These are phyloP conservation scores for Colletotrichum echinochloae DNA, from an alignment of 2,329 filamentous ascomycete species.

Conservation along the genomic window DNA sequence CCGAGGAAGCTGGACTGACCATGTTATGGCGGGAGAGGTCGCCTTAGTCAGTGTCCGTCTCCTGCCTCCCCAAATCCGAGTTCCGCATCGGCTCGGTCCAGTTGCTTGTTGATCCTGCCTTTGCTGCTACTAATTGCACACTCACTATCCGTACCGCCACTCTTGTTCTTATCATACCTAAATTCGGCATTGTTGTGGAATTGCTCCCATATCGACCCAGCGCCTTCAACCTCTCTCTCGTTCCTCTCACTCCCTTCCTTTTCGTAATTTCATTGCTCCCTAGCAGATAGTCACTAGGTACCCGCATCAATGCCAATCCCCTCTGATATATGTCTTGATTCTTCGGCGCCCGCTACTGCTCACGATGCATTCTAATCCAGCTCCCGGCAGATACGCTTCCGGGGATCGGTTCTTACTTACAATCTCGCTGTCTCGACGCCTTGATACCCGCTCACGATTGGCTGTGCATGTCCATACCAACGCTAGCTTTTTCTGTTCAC, in stretches of 20 bases:
- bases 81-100: slow-evolving; percentile 17
- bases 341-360: neutral
- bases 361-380: neutral
- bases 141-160: neutral
- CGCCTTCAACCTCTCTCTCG: neutral
- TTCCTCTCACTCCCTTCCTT: neutral
- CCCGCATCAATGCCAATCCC: neutral
- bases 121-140: neutral
- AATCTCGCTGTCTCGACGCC: slow-evolving; percentile 9
- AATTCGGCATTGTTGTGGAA: neutral
- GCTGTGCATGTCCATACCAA: neutral
- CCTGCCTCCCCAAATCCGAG: neutral
- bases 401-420: slow-evolving; percentile 3
- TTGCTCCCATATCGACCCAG: neutral
- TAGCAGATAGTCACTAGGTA: neutral
- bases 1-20: neutral
- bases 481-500: slow-evolving; percentile 5
- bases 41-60: slow-evolving; percentile 2
- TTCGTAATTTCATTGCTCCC: neutral
- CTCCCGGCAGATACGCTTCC: neutral
- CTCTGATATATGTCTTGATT: neutral
- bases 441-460: neutral
- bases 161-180: neutral
- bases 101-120: neutral
- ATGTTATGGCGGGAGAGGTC: neutral